Evolutionary conservation across 2,329 filamentous ascomycete genomes (phyloP).

Genomic region (Hymenoscyphus scutula): DNA sequence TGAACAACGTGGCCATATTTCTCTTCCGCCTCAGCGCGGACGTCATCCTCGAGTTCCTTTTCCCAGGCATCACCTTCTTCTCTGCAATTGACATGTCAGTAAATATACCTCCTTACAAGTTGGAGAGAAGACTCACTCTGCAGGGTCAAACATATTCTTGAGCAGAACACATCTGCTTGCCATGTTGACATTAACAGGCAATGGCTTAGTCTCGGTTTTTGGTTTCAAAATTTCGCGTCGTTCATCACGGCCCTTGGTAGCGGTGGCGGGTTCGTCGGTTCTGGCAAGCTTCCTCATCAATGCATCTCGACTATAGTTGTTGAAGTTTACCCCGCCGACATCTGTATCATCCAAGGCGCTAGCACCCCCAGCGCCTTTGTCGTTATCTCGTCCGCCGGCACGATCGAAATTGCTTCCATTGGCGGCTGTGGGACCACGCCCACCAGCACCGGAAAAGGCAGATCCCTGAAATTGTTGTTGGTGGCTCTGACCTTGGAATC

Average conservation of each 20-base stretch:
- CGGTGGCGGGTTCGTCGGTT: slow-evolving; percentile 75
- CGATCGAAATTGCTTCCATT: slow-evolving; percentile 80
- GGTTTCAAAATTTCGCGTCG: slow-evolving; percentile 73
- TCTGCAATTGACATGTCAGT: slow-evolving; percentile 45
- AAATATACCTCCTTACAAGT: neutral
- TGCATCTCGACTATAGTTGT: slow-evolving; percentile 96
- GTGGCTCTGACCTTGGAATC: slow-evolving; percentile 78
- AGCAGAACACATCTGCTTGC: slow-evolving; percentile 91
- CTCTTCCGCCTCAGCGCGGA: slow-evolving; percentile 85
- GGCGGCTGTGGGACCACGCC: slow-evolving; percentile 78
- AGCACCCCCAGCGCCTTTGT: slow-evolving; percentile 82
- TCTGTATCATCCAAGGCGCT: slow-evolving; percentile 97
- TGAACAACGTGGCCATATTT: slow-evolving; percentile 98
- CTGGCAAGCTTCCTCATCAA: slow-evolving; percentile 98
- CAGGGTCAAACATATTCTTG: slow-evolving; percentile 91
- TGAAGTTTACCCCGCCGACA: slow-evolving; percentile 98
- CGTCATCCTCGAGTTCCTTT: slow-evolving; percentile 91
- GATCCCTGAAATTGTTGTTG: slow-evolving; percentile 79
- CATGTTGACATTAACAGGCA: slow-evolving; percentile 85
- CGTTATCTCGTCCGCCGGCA: slow-evolving; percentile 81
- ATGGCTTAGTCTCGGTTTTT: slow-evolving; percentile 73
- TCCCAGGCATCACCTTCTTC: slow-evolving; percentile 86
- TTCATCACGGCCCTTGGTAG: slow-evolving; percentile 53
- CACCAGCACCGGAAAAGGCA: slow-evolving; percentile 84
- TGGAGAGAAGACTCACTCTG: slow-evolving; percentile 65